These are phyloP conservation scores for Saccharum hybrid DNA, from an alignment of 202 grass and related monocot genomes.

Conservation along the genomic window DNA sequence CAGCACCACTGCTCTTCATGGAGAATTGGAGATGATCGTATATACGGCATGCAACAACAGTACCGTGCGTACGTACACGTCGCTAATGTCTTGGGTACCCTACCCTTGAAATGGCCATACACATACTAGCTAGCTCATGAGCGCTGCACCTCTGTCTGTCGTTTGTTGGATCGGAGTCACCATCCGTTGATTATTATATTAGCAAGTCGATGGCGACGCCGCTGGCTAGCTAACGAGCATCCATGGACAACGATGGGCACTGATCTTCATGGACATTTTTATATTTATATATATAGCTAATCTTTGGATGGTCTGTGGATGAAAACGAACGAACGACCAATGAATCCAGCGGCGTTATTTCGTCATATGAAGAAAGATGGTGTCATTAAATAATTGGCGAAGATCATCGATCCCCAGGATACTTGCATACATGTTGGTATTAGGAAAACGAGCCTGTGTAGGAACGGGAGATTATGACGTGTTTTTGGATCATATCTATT, in stretches of 20 bases:
- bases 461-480: not conserved
- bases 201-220: not conserved
- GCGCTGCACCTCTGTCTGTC: not conserved
- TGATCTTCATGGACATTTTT: no score
- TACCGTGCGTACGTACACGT: no score
- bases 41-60: no score
- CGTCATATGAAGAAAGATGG: not conserved
- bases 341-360: not conserved
- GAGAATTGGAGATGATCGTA: no score
- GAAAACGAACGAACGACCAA: not conserved
- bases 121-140: no score
- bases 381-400: not conserved
- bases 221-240: slow-evolving; percentile 6
- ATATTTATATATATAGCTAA: no score
- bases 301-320: not conserved
- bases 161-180: not conserved
- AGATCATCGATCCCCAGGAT: not conserved
- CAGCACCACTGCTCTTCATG: no score
- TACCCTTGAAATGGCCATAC: no score
- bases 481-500: not conserved
- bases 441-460: not conserved
- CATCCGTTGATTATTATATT: not conserved
- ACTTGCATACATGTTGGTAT: not conserved
- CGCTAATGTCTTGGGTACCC: no score
- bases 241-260: not conserved